Evolutionary conservation across 2,329 filamentous ascomycete species (phyloP).

Genomic region (Botrytis medusae): DNA sequence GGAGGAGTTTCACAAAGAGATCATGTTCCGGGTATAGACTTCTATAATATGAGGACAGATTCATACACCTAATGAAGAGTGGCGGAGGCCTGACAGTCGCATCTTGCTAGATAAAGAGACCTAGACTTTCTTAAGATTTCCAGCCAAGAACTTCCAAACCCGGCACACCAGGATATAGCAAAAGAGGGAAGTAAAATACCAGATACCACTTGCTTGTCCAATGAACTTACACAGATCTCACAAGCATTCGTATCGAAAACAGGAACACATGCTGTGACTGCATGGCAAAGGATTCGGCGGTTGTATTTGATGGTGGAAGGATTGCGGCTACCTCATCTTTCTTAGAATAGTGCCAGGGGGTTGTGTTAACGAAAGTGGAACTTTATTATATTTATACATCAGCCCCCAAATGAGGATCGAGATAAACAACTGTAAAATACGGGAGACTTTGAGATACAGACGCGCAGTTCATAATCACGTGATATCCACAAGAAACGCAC

Average conservation of each 20-base stretch:
- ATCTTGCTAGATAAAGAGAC: background rate
- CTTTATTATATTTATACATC: slow-evolving; percentile 3
- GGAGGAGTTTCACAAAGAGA: background rate
- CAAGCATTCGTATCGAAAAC: background rate
- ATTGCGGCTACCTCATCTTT: slow-evolving; percentile 9
- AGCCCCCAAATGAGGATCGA: slow-evolving; percentile 11
- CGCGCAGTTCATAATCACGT: background rate
- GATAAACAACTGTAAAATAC: background rate
- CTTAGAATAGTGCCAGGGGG: slow-evolving; percentile 18
- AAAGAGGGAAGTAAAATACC: background rate
- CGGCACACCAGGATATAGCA: background rate
- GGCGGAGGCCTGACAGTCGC: background rate
- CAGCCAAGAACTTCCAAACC: background rate
- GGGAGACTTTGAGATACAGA: background rate
- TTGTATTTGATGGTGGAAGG: slow-evolving; percentile 12
- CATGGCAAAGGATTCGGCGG: slow-evolving; percentile 16
- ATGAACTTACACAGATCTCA: background rate
- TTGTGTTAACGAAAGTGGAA: background rate
- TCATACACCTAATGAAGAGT: background rate
- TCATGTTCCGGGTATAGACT: background rate
- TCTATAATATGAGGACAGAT: background rate
- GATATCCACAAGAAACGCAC: background rate
- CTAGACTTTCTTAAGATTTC: background rate
- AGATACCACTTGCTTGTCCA: slow-evolving; percentile 1
- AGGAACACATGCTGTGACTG: background rate